A percentile compares a stretch with the other conserved stretches of the same genome.
phyloP scores from a whole-genome alignment of 345 rosid species.

The Brassica rapa region DNA sequence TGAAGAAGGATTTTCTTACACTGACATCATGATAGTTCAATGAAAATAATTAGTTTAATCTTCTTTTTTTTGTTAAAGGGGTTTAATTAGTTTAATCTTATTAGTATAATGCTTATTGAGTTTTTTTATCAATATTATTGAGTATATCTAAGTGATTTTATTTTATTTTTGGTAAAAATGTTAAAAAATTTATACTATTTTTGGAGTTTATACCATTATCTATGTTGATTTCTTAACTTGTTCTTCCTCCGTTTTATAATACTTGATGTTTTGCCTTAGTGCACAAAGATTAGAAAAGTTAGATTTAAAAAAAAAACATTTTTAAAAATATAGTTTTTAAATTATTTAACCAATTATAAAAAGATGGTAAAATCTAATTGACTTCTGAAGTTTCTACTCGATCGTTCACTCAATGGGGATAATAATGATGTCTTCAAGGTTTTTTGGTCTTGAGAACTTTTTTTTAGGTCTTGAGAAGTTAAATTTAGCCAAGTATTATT shows the following conservation, averaged over 20 bases:
- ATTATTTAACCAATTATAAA: too few species aligned
- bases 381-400: neutral
- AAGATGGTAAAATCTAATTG: neutral
- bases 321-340: too few species aligned
- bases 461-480: neutral
- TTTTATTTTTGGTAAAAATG: too few species aligned
- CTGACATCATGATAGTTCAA: conserved; percentile 25
- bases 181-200: too few species aligned
- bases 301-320: too few species aligned
- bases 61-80: neutral
- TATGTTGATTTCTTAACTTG: neutral
- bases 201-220: neutral
- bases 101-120: neutral
- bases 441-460: neutral
- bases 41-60: neutral
- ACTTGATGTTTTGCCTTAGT: too few species aligned
- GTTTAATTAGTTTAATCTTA: too few species aligned
- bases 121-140: neutral
- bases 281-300: too few species aligned
- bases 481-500: neutral
- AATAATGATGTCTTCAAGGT: neutral
- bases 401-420: neutral
- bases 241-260: too few species aligned
- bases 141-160: neutral
- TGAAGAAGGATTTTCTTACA: neutral